Evolutionary conservation across 2,329 filamentous ascomycete genomes (phyloP), one percentile per base, ranked within the genome.

Genomic region (Monilinia polystroma): DNA sequence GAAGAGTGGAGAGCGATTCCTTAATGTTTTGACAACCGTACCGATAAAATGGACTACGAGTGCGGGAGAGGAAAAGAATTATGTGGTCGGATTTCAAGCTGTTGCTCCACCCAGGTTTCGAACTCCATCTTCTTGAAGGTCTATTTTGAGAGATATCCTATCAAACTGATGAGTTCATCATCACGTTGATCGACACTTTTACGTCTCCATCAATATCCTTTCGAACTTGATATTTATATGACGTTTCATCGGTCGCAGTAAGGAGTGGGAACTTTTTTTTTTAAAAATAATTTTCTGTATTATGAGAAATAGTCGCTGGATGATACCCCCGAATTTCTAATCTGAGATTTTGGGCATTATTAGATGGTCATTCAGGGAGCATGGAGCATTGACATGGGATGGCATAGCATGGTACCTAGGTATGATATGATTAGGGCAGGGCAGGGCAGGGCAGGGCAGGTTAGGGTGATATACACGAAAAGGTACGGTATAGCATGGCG

Each of bases 1-100:
- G 64, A 93, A 96, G 78, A 93, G 93, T 45, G 94, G 94, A 2
- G 93, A 96, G 75, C 92, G 91, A 0, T 98, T 98, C 74, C 87
- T 96, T 77, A 98, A 98, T 74, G 81, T 97, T 8, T 82, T 97
- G 56, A 97, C 94, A 12, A 94, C 96, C 88, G 95, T 97, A 64
- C 93, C 94, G 0, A 93, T 97, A 63, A 84, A 87, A 0, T 96
- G 91, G 91, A 88, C 89, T 58, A 67, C 32, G 4, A 41, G 38
- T 5, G 68, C 64, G 20, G 57, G 66, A 18, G 59, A 58, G 35
- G 58, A 45, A 32, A 71, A 67, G 62, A 59, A 56, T 23, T 74
- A 73, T 47, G 66, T 74, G 12, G 69, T 74, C 14, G 73, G 73
- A 0, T 73, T 74, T 62, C 73, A 74, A 51, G 70, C 68, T 3